Evolutionary conservation across 2,329 filamentous ascomycete genomes (phyloP).

Genomic region (Xylaria sp.): DNA sequence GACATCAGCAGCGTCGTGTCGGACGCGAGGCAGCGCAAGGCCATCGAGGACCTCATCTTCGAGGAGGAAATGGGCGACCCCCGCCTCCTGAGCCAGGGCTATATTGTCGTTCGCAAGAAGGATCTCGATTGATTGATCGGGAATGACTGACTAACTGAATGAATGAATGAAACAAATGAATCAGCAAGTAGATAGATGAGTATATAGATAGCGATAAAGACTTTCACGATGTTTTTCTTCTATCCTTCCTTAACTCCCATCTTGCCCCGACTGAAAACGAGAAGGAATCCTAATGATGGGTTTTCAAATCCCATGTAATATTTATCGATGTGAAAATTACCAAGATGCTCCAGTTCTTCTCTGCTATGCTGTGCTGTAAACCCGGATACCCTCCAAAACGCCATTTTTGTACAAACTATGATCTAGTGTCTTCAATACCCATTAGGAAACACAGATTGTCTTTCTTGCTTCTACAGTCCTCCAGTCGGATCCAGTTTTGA

Average conservation of each 20-base stretch:
- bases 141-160: not conserved
- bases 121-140: conserved; percentile 61
- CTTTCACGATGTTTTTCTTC: conserved; percentile 35
- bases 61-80: conserved; percentile 65
- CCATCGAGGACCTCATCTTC: conserved; percentile 56
- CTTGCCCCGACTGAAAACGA: not conserved
- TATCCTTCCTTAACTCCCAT: not conserved
- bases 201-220: conserved; percentile 20
- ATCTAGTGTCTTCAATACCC: conserved; percentile 13
- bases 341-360: conserved; percentile 15
- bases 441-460: not conserved
- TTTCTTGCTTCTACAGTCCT: not conserved
- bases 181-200: not conserved
- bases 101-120: conserved; percentile 64
- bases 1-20: conserved; percentile 47
- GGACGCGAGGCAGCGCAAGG: conserved; percentile 45
- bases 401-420: conserved; percentile 24
- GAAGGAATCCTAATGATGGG: not conserved
- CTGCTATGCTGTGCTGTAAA: conserved; percentile 24
- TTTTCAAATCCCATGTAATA: not conserved
- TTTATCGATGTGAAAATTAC: conserved; percentile 1
- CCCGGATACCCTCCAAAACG: conserved; percentile 23
- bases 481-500: not conserved
- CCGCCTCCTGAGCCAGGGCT: conserved; percentile 61
- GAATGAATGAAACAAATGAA: not conserved